A percentile compares a stretch with the other conserved stretches of the same genome.
These are phyloP conservation scores for Chaetomium fimeti DNA, from an alignment of 495 filamentous ascomycete species.

Conservation along the genomic window DNA sequence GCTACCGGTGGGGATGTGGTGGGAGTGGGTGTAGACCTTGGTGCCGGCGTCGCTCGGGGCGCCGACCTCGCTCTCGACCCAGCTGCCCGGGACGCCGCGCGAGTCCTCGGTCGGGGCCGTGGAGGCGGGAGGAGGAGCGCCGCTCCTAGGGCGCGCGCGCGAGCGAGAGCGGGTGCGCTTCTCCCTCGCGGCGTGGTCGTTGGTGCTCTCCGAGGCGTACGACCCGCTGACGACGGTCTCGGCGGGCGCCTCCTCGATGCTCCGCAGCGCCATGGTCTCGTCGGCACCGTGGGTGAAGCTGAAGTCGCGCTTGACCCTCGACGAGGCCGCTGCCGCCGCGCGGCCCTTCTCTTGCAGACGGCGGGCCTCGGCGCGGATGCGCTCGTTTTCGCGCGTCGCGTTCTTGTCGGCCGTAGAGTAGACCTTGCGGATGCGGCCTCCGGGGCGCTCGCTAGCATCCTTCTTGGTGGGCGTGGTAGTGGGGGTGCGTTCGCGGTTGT, in stretches of 20 bases:
- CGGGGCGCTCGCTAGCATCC: conserved; percentile 31
- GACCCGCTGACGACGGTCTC: conserved; percentile 21
- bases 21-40: conserved; percentile 75
- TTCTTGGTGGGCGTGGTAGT: conserved; percentile 53
- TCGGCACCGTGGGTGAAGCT: conserved; percentile 48
- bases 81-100: conserved; percentile 49
- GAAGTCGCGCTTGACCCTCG: conserved; percentile 43
- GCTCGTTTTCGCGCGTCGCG: conserved; percentile 45
- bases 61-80: conserved; percentile 55
- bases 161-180: conserved; percentile 3
- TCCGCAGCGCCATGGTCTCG: conserved; percentile 37
- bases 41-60: conserved; percentile 63
- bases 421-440: conserved; percentile 54
- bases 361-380: conserved; percentile 49
- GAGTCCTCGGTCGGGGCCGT: conserved; percentile 10
- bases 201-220: not conserved
- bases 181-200: conserved; percentile 5
- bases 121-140: not conserved
- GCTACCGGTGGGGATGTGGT: conserved; percentile 58
- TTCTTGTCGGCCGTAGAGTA: conserved; percentile 53
- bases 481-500: conserved; percentile 52
- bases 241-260: conserved; percentile 30
- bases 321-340: conserved; percentile 26
- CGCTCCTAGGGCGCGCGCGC: conserved; percentile 21
- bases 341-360: conserved; percentile 45